Percentiles rank a stretch among this genome's conserved stretches.
These are phyloP conservation scores for Inga leiocalycina DNA, from an alignment of 306 rosid genomes.

Conservation along the genomic window DNA sequence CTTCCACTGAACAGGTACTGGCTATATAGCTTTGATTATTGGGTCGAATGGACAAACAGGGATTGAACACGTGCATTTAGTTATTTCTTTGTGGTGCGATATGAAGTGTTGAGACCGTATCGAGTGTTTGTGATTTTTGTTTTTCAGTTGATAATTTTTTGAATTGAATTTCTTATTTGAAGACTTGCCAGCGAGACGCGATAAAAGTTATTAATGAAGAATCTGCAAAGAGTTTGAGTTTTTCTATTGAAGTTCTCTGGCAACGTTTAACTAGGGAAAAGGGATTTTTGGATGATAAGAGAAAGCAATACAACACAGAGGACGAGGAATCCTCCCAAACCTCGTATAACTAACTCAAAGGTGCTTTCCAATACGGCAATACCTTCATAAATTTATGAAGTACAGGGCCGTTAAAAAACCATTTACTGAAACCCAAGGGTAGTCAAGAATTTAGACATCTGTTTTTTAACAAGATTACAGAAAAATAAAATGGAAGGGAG, in stretches of 20 bases:
- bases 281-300: background rate
- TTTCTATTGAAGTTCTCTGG: background rate
- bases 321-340: background rate
- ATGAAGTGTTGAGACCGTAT: background rate
- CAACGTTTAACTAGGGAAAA: background rate
- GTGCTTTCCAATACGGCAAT: background rate
- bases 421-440: background rate
- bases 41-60: background rate
- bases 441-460: background rate
- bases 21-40: background rate
- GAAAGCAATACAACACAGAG: background rate
- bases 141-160: background rate
- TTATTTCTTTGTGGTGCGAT: background rate
- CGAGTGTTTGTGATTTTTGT: background rate
- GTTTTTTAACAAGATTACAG: background rate
- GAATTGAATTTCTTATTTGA: background rate
- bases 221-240: background rate
- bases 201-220: background rate
- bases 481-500: background rate
- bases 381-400: background rate
- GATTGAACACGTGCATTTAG: background rate
- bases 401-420: background rate
- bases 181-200: background rate
- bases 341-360: background rate
- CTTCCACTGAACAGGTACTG: constrained; percentile 36